Percentiles rank a stretch among this genome's conserved stretches.
Evolutionary conservation across 768 basidiomycete genomes (phyloP).

Genomic region (Tulasnella sp.): DNA sequence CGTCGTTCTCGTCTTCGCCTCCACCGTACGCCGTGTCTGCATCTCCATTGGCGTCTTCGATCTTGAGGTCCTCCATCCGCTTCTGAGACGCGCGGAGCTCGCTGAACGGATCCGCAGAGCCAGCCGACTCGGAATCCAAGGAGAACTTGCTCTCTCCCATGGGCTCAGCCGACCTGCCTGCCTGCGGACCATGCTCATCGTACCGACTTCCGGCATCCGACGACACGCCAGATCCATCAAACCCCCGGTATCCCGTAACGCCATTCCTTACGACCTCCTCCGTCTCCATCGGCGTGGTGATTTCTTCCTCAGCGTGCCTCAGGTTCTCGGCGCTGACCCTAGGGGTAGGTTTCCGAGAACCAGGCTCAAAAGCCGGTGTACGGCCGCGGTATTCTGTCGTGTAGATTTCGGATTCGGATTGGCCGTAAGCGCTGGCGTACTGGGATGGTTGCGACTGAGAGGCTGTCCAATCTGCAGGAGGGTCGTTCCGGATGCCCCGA

Average conservation of each 20-base stretch:
- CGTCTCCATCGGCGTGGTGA: neutral
- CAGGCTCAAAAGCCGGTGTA: neutral
- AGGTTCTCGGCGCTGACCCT: neutral
- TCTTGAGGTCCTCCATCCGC: neutral
- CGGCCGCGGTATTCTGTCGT: neutral
- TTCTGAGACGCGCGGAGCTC: neutral
- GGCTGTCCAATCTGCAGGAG: neutral
- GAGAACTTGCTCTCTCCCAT: neutral
- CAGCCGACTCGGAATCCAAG: neutral
- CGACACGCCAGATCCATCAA: neutral
- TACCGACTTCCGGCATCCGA: neutral
- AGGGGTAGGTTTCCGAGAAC: neutral
- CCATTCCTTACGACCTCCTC: neutral
- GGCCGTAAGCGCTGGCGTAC: neutral
- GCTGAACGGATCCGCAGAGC: neutral
- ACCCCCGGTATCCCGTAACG: neutral
- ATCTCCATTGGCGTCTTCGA: neutral
- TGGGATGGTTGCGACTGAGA: neutral
- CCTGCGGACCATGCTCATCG: neutral
- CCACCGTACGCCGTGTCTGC: neutral
- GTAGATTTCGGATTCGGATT: neutral
- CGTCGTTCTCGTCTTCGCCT: neutral
- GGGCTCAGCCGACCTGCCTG: neutral
- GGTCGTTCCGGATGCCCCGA: neutral
- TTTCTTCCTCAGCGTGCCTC: neutral